Conservation (phyloP, 2,329 filamentous ascomycete species). For the Reticulascus tulasneorum region DNA sequence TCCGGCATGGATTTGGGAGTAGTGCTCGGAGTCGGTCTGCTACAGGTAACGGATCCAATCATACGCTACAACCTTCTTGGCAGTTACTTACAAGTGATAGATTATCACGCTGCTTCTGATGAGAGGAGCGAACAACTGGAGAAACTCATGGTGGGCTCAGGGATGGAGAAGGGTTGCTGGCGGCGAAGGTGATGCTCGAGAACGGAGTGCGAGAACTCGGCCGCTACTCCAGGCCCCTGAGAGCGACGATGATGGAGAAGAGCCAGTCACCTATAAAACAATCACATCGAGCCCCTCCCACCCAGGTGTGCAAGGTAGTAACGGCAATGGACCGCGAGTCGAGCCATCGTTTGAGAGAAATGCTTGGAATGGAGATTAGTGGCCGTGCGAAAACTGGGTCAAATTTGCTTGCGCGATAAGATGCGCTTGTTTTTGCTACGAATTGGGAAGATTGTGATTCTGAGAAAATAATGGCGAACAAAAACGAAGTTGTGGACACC, state of each 20-base stretch:
- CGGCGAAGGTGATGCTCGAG: constrained; percentile 6
- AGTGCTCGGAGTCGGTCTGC: constrained; percentile 46
- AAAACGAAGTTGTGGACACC: too few relatives aligned
- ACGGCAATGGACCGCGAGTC: neutral
- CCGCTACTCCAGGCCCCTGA: constrained; percentile 2
- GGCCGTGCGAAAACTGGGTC: too few relatives aligned
- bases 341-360: constrained; percentile 10
- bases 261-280: constrained; percentile 8
- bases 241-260: constrained; percentile 10
- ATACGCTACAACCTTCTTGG: neutral
- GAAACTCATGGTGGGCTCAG: constrained; percentile 14
- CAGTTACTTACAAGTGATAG: too few relatives aligned
- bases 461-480: too few relatives aligned
- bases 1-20: constrained; percentile 54
- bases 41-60: constrained; percentile 43
- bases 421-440: too few relatives aligned
- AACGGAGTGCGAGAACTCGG: constrained; percentile 5
- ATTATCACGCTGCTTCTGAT: constrained; percentile 9
- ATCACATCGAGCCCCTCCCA: constrained; percentile 8
- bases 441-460: too few relatives aligned
- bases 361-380: constrained; percentile 5
- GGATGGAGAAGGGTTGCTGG: constrained; percentile 10
- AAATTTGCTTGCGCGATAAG: too few relatives aligned
- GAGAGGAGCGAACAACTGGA: constrained; percentile 13
- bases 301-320: constrained; percentile 4